Conservation (phyloP, 805 yeast species). For the Candida adriatica region DNA sequence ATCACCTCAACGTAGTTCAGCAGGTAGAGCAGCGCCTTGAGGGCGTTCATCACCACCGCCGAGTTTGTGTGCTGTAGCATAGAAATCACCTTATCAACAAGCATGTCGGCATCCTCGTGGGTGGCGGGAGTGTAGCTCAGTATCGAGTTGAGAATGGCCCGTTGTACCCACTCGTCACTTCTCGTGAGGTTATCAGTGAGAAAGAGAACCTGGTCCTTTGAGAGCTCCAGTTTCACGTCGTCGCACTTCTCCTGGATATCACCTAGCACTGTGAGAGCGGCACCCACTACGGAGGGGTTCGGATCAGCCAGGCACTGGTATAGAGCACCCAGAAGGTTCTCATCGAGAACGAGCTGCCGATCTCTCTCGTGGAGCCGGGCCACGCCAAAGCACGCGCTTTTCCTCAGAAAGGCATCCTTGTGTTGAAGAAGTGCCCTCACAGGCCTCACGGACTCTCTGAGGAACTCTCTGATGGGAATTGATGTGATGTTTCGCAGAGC, state of each 20-base stretch:
- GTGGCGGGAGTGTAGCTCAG: conserved; percentile 66
- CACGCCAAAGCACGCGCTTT: conserved; percentile 62
- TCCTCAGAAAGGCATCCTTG: conserved; percentile 53
- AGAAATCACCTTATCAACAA: conserved; percentile 63
- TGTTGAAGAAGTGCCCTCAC: conserved; percentile 35
- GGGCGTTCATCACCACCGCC: conserved; percentile 70
- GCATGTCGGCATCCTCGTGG: conserved; percentile 52
- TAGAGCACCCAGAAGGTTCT: conserved; percentile 39
- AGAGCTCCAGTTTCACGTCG: conserved; percentile 46
- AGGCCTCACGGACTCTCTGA: conserved; percentile 37
- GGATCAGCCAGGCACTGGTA: conserved; percentile 50
- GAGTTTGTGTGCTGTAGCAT: conserved; percentile 75
- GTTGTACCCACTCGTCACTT: conserved; percentile 59
- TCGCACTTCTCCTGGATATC: conserved; percentile 55
- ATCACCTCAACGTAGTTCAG: conserved; percentile 62
- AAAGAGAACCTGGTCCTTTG: conserved; percentile 37
- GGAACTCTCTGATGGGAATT: conserved; percentile 46
- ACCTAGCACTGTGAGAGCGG: conserved; percentile 62
- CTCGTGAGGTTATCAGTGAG: conserved; percentile 29
- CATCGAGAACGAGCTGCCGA: conserved; percentile 35
- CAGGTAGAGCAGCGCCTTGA: conserved; percentile 64
- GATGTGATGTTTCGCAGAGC: conserved; percentile 60
- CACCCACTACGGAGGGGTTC: conserved; percentile 56
- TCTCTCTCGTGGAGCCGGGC: conserved; percentile 59
- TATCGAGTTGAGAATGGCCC: conserved; percentile 56